Evolutionary conservation across 257 asterid species (phyloP).

Genomic region (Przewalskia tangutica): DNA sequence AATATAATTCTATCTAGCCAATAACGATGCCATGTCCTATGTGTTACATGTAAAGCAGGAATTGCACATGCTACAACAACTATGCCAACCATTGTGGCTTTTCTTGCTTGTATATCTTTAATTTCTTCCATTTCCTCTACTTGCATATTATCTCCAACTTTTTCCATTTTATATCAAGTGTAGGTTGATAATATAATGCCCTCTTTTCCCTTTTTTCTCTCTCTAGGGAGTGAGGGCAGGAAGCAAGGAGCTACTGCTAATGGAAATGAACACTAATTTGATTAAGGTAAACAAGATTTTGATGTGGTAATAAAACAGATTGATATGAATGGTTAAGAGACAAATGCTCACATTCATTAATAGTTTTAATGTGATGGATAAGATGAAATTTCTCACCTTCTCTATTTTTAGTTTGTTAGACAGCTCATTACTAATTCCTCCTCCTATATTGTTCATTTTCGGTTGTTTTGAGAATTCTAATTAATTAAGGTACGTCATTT

Average conservation of each 20-base stretch:
- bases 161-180: neutral
- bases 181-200: constrained; percentile 1
- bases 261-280: neutral
- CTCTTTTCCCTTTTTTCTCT: neutral
- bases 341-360: neutral
- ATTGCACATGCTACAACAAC: constrained; percentile 1
- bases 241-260: neutral
- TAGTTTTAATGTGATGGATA: neutral
- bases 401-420: neutral
- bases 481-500: neutral
- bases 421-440: neutral
- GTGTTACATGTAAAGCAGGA: constrained; percentile 1
- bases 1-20: neutral
- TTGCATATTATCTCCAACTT: constrained; percentile 1
- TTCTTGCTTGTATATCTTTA: constrained; percentile 1
- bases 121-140: constrained; percentile 1
- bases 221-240: neutral
- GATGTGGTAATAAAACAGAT: neutral
- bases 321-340: neutral
- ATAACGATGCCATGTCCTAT: constrained; percentile 4
- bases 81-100: neutral
- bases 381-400: neutral
- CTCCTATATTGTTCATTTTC: neutral
- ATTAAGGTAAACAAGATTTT: neutral
- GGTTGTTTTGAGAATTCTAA: neutral